Percentiles rank a stretch among this genome's conserved stretches.
phyloP scores from a whole-genome alignment of 1,284 basidiomycete species.

The Prillingera fragicola region DNA sequence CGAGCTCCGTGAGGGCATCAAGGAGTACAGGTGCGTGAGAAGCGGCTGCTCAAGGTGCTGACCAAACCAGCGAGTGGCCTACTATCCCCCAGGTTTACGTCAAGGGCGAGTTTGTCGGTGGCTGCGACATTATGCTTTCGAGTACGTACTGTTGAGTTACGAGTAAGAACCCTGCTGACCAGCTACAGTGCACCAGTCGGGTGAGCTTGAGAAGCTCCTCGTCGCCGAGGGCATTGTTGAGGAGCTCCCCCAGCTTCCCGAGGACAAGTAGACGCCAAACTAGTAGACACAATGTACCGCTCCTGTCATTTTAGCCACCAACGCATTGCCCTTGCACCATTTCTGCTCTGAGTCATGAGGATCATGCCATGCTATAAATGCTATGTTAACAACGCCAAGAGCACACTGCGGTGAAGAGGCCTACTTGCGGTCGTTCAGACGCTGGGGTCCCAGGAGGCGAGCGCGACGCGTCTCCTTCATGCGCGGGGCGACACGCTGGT shows the following conservation, averaged over 20 bases:
- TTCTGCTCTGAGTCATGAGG: conserved; percentile 4
- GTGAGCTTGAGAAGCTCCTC: conserved; percentile 81
- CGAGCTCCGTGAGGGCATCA: conserved; percentile 67
- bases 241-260: conserved; percentile 37
- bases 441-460: conserved; percentile 62
- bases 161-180: neutral
- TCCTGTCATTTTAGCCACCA: too few relatives aligned
- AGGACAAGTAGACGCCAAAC: conserved; percentile 13
- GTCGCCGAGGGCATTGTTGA: conserved; percentile 66
- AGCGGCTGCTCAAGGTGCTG: conserved; percentile 1
- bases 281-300: neutral
- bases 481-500: conserved; percentile 58
- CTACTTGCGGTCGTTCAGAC: conserved; percentile 28
- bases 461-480: conserved; percentile 61
- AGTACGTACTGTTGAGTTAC: conserved; percentile 59
- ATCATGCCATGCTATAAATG: conserved; percentile 10
- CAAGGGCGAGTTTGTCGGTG: conserved; percentile 91
- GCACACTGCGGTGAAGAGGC: too few relatives aligned
- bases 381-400: conserved; percentile 2
- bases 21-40: conserved; percentile 82
- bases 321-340: too few relatives aligned
- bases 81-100: conserved; percentile 96
- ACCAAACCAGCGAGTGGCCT: conserved; percentile 77
- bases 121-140: conserved; percentile 87
- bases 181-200: conserved; percentile 82